Evolutionary conservation across 148 eudicot species (phyloP).

Genomic region (Persicaria maculosa): DNA sequence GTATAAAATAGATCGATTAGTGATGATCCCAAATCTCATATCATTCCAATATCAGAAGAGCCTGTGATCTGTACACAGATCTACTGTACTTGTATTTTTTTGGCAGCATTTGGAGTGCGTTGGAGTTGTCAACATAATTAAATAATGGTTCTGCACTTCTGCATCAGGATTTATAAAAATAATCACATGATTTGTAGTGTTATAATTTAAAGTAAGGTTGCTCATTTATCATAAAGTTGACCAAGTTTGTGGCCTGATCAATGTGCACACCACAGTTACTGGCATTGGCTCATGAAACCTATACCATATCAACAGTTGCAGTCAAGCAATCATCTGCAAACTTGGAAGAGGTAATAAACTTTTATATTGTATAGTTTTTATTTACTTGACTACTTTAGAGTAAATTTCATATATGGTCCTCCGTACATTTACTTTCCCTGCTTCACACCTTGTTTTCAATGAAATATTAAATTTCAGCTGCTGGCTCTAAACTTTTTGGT

Average conservation of each 20-base stretch:
- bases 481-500: neutral
- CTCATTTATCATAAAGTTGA: conserved; percentile 6
- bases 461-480: neutral
- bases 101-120: conserved; percentile 5
- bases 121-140: neutral
- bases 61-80: neutral
- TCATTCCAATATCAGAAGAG: neutral
- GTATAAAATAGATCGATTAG: conserved; percentile 1
- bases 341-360: neutral
- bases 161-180: neutral
- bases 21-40: conserved; percentile 1
- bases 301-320: neutral
- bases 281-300: neutral
- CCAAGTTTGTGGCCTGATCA: neutral
- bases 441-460: neutral
- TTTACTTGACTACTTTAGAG: neutral
- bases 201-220: neutral
- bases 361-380: neutral
- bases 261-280: neutral
- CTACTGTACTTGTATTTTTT: neutral
- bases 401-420: neutral
- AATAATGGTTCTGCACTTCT: neutral
- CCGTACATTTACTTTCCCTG: neutral
- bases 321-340: neutral
- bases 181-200: neutral